Base-by-base conservation (phyloP, 139 green algal species). In the Eudorina sp. region DNA sequence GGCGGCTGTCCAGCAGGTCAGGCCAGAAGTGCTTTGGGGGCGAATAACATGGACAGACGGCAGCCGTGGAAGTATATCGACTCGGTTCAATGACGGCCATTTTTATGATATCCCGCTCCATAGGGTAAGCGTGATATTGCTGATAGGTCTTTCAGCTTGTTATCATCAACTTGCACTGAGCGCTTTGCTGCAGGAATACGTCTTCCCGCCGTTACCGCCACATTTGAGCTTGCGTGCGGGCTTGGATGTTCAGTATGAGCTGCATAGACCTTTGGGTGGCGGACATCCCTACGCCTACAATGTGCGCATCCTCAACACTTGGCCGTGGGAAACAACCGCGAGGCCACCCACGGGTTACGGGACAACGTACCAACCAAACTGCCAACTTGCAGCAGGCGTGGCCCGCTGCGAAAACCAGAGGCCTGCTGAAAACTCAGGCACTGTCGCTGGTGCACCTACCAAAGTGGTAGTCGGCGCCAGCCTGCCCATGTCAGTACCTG, bases 211-310 rank as follows among this genome's bases (percentile, higher is more conserved):
- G 14, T 66, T 86, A 2, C 60, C 58, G 0, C 80, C 80, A 0
- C 23, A 25, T 3, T 19, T 77, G 2, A 40, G 64, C n/a, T 31
- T 66, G 7, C 38, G n/a, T n/a, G 62, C 64, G n/a, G 80, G 80
- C 29, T 23, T 77, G n/a, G 80, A 86, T 36, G n/a, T 89, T 31
- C 27, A 89, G 31, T 45, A 89, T 38, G n/a, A 90, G 66, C 72
- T 89, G n/a, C 81, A 92, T 77, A 7, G 60, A 16, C n/a, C 51
- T 55, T 27, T 36, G 27, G 48, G 43, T 3, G n/a, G 58, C 21
- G n/a, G 18, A 21, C 18, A 0, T 6, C 25, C 78, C 1, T 77
- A 86, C 43, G 62, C 80, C 19, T 77, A 60, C 60, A 86, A 86
- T 34, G 31, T 86, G 16, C 80, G 62, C 4, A 21, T 86, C 27